These are phyloP conservation scores for Oryza glumipatula DNA, from an alignment of 176 grass and related monocot genomes.

Conservation along the genomic window DNA sequence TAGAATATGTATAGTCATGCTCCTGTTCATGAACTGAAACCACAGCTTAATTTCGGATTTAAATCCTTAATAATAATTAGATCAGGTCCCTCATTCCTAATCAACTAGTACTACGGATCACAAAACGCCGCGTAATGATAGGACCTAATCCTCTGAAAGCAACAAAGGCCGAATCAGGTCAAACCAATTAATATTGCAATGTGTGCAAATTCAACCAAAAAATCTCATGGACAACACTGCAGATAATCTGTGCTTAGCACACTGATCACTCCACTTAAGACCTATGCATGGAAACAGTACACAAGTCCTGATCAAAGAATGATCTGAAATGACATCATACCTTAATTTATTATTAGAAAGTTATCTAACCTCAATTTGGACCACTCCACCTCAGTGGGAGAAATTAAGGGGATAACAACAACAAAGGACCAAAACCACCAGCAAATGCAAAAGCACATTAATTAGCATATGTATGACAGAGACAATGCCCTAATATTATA, in stretches of 20 bases:
- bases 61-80: background rate
- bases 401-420: slow-evolving; percentile 48
- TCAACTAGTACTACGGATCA: slow-evolving; percentile 1
- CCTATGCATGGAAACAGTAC: slow-evolving; percentile 31
- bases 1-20: background rate
- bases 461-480: slow-evolving; percentile 35
- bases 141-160: slow-evolving; percentile 46
- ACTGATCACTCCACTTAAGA: slow-evolving; percentile 38
- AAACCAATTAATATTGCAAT: slow-evolving; percentile 12
- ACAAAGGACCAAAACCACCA: slow-evolving; percentile 17
- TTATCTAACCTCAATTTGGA: slow-evolving; percentile 32
- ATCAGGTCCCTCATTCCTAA: slow-evolving; percentile 23
- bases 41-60: slow-evolving; percentile 18
- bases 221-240: background rate
- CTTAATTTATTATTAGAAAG: slow-evolving; percentile 22
- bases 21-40: slow-evolving; percentile 31
- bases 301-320: slow-evolving; percentile 33
- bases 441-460: slow-evolving; percentile 29
- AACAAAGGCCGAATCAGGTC: slow-evolving; percentile 20
- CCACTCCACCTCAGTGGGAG: slow-evolving; percentile 33
- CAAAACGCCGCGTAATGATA: slow-evolving; percentile 27
- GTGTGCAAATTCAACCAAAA: slow-evolving; percentile 17
- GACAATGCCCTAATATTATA: slow-evolving; percentile 51
- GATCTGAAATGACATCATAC: slow-evolving; percentile 33
- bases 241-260: slow-evolving; percentile 1